A percentile compares a stretch with the other conserved stretches of the same genome.
Conservation (phyloP, 345 rosid species). For the Capsella bursapastoris region DNA sequence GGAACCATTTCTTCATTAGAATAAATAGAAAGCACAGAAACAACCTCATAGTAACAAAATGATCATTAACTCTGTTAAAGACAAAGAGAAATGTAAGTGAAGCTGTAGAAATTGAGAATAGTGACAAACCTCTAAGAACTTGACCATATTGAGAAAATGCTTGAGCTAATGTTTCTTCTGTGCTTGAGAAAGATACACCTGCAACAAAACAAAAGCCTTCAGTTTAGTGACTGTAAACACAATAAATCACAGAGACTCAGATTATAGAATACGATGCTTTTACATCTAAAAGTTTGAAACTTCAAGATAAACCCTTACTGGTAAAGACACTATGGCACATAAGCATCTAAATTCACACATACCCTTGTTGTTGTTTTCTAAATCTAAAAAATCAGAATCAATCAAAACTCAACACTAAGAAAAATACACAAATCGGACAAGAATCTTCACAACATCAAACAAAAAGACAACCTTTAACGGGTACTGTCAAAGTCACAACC, state of each 20-base stretch:
- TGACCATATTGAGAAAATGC: constrained; percentile 67
- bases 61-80: not conserved
- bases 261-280: not conserved
- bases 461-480: not conserved
- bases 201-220: not conserved
- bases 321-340: not conserved
- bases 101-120: not conserved
- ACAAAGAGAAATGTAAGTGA: not conserved
- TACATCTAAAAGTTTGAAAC: not conserved
- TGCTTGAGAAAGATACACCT: constrained; percentile 62
- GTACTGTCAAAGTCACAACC: not conserved
- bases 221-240: constrained; percentile 4
- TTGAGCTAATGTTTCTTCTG: constrained; percentile 48
- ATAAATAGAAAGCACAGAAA: no score
- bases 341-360: not conserved
- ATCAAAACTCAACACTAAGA: not conserved
- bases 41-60: not conserved
- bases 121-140: constrained; percentile 54
- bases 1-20: not conserved
- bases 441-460: not conserved
- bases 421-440: not conserved
- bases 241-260: not conserved
- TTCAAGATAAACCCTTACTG: not conserved
- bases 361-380: not conserved
- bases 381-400: not conserved